phyloP scores from a whole-genome alignment of 768 basidiomycete species.

The Pulveroboletus frians region DNA sequence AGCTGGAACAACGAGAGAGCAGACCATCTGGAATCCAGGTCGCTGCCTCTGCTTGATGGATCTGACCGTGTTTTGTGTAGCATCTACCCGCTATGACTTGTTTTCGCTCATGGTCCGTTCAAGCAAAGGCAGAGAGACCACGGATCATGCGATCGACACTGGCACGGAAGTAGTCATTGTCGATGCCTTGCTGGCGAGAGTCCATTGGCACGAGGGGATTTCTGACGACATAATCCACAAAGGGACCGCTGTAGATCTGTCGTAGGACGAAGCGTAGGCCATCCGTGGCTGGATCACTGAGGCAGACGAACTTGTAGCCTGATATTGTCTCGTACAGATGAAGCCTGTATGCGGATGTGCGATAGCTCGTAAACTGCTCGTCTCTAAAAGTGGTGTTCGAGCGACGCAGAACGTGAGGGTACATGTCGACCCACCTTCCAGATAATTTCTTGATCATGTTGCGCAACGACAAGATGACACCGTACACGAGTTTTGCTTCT shows the following conservation, averaged over 20 bases:
- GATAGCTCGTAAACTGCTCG: slow-evolving; percentile 86
- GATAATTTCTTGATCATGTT: slow-evolving; percentile 96
- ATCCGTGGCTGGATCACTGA: slow-evolving; percentile 82
- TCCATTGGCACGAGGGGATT: slow-evolving; percentile 87
- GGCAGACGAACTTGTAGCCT: slow-evolving; percentile 93
- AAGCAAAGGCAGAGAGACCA: slow-evolving; percentile 46
- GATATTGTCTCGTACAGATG: slow-evolving; percentile 90
- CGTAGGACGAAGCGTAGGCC: slow-evolving; percentile 76
- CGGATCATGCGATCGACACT: slow-evolving; percentile 74
- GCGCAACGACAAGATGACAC: slow-evolving; percentile 83
- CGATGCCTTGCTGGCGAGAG: slow-evolving; percentile 77
- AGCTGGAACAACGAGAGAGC: slow-evolving; percentile 59
- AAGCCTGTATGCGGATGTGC: slow-evolving; percentile 88
- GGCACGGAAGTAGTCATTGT: slow-evolving; percentile 86
- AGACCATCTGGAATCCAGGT: slow-evolving; percentile 6
- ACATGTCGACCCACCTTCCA: slow-evolving; percentile 45
- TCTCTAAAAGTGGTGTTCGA: slow-evolving; percentile 45
- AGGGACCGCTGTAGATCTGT: slow-evolving; percentile 91
- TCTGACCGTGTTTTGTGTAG: slow-evolving; percentile 10
- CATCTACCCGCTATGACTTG: slow-evolving; percentile 17
- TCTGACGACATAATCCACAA: slow-evolving; percentile 88
- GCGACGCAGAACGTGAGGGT: neutral
- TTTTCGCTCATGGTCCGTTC: slow-evolving; percentile 3
- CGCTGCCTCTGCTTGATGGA: slow-evolving; percentile 5
- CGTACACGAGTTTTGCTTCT: slow-evolving; percentile 95